Evolutionary conservation across 768 basidiomycete species (phyloP).

Genomic region (Kwoniella sp.): DNA sequence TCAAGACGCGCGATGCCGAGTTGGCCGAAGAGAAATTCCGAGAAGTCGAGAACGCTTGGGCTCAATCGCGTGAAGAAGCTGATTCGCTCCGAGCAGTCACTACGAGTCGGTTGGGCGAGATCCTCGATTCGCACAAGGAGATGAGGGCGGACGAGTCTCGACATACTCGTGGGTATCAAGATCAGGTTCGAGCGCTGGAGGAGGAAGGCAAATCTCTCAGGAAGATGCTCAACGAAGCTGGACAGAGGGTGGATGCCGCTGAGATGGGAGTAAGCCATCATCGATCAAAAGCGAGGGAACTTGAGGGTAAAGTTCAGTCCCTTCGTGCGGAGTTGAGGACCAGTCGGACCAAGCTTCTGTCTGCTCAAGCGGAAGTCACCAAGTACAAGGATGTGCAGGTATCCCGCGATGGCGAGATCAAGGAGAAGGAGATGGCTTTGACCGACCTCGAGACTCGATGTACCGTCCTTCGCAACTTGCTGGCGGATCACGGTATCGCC

Average conservation of each 20-base stretch:
- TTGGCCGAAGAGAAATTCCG: constrained; percentile 66
- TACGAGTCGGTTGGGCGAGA: constrained; percentile 78
- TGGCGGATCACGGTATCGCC: constrained; percentile 82
- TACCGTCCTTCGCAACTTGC: constrained; percentile 75
- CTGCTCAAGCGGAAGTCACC: constrained; percentile 67
- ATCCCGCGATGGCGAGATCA: constrained; percentile 67
- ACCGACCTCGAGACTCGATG: constrained; percentile 73
- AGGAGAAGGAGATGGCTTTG: constrained; percentile 66
- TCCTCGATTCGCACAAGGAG: constrained; percentile 84
- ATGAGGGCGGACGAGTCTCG: constrained; percentile 82
- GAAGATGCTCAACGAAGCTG: constrained; percentile 75
- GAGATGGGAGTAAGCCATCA: constrained; percentile 70
- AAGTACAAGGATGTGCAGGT: constrained; percentile 69
- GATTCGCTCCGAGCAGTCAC: constrained; percentile 85
- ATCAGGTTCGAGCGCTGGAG: constrained; percentile 79
- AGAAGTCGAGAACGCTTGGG: constrained; percentile 87
- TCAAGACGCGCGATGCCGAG: constrained; percentile 72
- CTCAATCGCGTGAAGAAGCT: constrained; percentile 88
- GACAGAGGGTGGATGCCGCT: constrained; percentile 69
- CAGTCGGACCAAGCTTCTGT: constrained; percentile 61
- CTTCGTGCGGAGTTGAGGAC: constrained; percentile 76
- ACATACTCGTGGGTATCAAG: constrained; percentile 70
- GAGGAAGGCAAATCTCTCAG: constrained; percentile 74
- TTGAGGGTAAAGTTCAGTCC: constrained; percentile 66
- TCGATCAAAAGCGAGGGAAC: constrained; percentile 65